Evolutionary conservation across 1,284 basidiomycete genomes (phyloP).

Genomic region (Trichosporon coremiiforme): DNA sequence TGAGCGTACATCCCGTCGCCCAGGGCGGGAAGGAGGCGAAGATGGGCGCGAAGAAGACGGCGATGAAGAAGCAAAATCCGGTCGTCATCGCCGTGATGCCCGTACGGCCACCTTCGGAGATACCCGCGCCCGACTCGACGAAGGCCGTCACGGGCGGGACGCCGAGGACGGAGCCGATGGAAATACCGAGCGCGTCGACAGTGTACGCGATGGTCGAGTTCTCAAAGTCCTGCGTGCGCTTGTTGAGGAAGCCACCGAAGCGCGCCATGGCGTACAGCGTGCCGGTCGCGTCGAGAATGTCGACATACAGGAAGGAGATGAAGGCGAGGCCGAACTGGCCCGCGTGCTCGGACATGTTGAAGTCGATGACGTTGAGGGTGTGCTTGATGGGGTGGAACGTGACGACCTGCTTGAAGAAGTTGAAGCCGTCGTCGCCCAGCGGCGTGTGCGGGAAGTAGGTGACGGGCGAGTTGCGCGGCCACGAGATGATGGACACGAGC

Average conservation of each 20-base stretch:
- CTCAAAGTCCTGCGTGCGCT: constrained; percentile 83
- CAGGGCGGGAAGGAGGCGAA: constrained; percentile 84
- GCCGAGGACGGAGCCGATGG: constrained; percentile 64
- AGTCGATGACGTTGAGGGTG: constrained; percentile 30
- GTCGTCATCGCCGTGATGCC: constrained; percentile 78
- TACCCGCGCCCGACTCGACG: constrained; percentile 60
- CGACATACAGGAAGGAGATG: constrained; percentile 74
- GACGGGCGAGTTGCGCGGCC: constrained; percentile 77
- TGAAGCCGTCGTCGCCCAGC: constrained; percentile 71
- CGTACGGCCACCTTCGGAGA: constrained; percentile 79
- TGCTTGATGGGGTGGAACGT: constrained; percentile 32
- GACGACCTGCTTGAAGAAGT: constrained; percentile 85
- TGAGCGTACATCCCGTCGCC: constrained; percentile 84
- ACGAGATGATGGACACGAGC: constrained; percentile 81
- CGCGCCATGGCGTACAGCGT: constrained; percentile 90
- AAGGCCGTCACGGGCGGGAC: constrained; percentile 86
- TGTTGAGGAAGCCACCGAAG: constrained; percentile 84
- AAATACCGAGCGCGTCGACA: constrained; percentile 57
- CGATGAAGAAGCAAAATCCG: constrained; percentile 78
- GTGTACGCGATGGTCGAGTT: constrained; percentile 81
- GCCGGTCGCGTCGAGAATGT: constrained; percentile 68
- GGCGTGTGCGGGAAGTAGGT: constrained; percentile 78
- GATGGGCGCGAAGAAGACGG: constrained; percentile 85
- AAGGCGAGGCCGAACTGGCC: constrained; percentile 32
- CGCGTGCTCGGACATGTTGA: constrained; percentile 26